phyloP scores from a whole-genome alignment of 345 rosid genomes.

The Linum lewisii region DNA sequence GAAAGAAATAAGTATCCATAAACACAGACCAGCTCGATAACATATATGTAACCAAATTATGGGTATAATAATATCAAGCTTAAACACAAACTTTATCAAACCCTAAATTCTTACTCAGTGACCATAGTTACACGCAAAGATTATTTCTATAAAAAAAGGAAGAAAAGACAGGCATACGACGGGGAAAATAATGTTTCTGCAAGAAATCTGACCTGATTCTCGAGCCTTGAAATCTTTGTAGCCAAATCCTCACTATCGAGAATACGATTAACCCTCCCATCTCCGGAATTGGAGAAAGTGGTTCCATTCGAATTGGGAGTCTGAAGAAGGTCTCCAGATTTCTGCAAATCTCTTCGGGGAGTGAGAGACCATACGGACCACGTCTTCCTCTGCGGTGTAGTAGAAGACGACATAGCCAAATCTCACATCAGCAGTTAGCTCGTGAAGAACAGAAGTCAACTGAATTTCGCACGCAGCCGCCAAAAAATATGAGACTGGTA shows the following conservation, averaged over 20 bases:
- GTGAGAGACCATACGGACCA: slow-evolving; percentile 66
- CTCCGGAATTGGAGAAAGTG: slow-evolving; percentile 13
- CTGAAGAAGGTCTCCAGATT: slow-evolving; percentile 28
- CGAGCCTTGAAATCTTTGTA: slow-evolving; percentile 52
- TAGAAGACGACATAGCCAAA: slow-evolving; percentile 40
- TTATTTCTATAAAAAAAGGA: neutral
- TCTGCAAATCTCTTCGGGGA: slow-evolving; percentile 26
- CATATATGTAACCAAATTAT: too few relatives aligned
- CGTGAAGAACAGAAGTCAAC: neutral
- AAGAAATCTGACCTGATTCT: slow-evolving; percentile 52
- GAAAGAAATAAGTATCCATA: too few relatives aligned
- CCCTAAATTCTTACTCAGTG: too few relatives aligned
- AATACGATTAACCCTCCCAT: slow-evolving; percentile 17
- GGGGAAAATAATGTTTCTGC: neutral
- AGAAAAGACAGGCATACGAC: neutral
- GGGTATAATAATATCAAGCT: too few relatives aligned
- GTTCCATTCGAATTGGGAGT: slow-evolving; percentile 12
- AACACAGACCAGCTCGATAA: neutral
- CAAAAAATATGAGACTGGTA: slow-evolving; percentile 8
- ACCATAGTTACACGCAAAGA: too few relatives aligned
- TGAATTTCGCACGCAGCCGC: neutral
- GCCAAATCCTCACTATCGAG: slow-evolving; percentile 30
- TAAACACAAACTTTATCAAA: too few relatives aligned
- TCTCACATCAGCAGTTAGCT: neutral
- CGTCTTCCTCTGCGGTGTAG: slow-evolving; percentile 55